phyloP scores from a whole-genome alignment of 805 yeast genomes.

The Brettanomyces anomalus region DNA sequence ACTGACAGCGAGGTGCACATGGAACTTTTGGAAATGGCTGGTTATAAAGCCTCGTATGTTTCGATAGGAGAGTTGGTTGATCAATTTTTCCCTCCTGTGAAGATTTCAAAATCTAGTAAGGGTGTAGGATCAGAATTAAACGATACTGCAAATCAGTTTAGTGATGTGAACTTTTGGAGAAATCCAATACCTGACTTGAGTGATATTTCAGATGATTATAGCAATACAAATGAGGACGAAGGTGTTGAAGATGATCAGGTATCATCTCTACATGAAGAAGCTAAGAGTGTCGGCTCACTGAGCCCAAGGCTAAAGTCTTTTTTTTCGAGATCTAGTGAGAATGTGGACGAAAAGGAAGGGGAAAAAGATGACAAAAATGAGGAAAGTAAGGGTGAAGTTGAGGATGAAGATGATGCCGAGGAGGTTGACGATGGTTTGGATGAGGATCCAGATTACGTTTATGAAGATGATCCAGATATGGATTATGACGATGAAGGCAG shows the following conservation, averaged over 20 bases:
- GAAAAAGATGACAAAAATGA: slow-evolving; percentile 13
- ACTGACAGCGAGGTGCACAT: slow-evolving; percentile 96
- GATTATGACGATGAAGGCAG: slow-evolving; percentile 25
- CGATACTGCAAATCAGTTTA: slow-evolving; percentile 51
- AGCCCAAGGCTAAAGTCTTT: slow-evolving; percentile 22
- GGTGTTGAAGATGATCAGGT: slow-evolving; percentile 18
- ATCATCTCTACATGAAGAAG: slow-evolving; percentile 1
- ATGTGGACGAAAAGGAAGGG: slow-evolving; percentile 6
- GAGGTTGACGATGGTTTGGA: slow-evolving; percentile 17
- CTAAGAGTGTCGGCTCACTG: slow-evolving; percentile 8
- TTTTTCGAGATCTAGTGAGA: slow-evolving; percentile 16
- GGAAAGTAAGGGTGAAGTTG: slow-evolving; percentile 13
- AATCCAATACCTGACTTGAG: slow-evolving; percentile 62
- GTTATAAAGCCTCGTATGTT: slow-evolving; percentile 80
- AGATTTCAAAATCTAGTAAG: slow-evolving; percentile 5
- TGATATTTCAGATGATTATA: slow-evolving; percentile 31
- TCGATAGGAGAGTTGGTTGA: slow-evolving; percentile 91
- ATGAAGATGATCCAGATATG: slow-evolving; percentile 18
- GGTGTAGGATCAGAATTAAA: slow-evolving; percentile 8
- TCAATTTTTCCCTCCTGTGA: slow-evolving; percentile 91
- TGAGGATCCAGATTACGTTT: slow-evolving; percentile 12
- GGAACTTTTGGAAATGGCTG: slow-evolving; percentile 92
- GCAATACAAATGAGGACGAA: slow-evolving; percentile 37
- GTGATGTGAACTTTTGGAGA: slow-evolving; percentile 90
- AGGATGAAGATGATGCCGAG: slow-evolving; percentile 20